Evolutionary conservation across 108 stramenopile species (phyloP).

Genomic region (Cylindrotheca fusiformis): DNA sequence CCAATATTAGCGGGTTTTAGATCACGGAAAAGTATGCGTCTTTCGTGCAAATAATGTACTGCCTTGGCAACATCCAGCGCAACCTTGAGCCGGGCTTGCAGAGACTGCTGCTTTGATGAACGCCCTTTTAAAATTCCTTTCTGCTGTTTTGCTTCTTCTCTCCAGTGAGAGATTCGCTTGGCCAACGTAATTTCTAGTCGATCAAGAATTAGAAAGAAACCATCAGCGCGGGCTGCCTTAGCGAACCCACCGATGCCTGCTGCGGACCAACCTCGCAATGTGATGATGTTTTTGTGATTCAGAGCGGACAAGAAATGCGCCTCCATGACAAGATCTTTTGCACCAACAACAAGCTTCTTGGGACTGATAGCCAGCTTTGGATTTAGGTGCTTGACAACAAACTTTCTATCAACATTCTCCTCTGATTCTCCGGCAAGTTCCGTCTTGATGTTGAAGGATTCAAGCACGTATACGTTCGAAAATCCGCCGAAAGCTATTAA

Average conservation of each 20-base stretch:
- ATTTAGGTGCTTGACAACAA: conserved; percentile 74
- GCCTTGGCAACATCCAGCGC: conserved; percentile 49
- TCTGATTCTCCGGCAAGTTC: conserved; percentile 27
- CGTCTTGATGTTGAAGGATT: conserved; percentile 25
- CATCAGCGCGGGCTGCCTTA: conserved; percentile 43
- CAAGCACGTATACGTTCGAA: conserved; percentile 39
- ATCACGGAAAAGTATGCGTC: conserved; percentile 53
- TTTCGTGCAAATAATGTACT: conserved; percentile 37
- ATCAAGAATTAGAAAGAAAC: conserved; percentile 55
- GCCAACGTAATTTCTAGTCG: conserved; percentile 38
- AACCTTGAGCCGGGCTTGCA: conserved; percentile 30
- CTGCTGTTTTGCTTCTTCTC: conserved; percentile 39
- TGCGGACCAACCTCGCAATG: conserved; percentile 64
- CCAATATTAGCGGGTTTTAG: conserved; percentile 65
- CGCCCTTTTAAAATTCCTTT: conserved; percentile 29
- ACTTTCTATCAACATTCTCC: conserved; percentile 7
- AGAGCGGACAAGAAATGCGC: conserved; percentile 52
- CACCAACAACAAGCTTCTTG: conserved; percentile 56
- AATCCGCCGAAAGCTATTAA: conserved; percentile 55
- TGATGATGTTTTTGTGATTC: conserved; percentile 63
- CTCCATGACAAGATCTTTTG: conserved; percentile 60
- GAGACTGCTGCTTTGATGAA: conserved; percentile 16
- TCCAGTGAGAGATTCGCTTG: conserved; percentile 40
- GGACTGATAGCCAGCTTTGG: conserved; percentile 51
- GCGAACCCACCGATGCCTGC: conserved; percentile 63